Conservation (phyloP, 2,329 filamentous ascomycete genomes). For the Aspergillus sp. region DNA sequence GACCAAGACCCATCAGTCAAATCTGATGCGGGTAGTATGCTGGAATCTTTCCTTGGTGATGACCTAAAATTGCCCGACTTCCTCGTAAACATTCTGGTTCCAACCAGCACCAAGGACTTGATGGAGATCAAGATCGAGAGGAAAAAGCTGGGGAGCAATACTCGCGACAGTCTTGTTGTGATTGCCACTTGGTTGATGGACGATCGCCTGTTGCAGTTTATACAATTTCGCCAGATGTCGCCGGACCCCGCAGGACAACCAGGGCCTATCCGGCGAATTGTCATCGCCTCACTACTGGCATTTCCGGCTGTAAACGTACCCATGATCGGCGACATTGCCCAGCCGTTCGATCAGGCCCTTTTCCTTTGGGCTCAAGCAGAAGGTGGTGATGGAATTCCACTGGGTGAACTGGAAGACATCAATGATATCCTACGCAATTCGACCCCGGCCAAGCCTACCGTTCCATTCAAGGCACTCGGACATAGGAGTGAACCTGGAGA, state of each 20-base stretch:
- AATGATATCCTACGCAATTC: background rate
- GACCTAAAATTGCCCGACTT: background rate
- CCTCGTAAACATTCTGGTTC: background rate
- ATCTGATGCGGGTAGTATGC: background rate
- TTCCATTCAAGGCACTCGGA: background rate
- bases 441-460: background rate
- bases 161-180: too few relatives aligned
- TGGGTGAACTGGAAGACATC: constrained; percentile 1
- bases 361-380: constrained; percentile 5
- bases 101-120: background rate
- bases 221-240: too few relatives aligned
- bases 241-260: background rate
- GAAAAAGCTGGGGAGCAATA: too few relatives aligned
- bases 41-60: background rate
- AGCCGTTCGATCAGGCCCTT: constrained; percentile 9
- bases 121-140: too few relatives aligned
- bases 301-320: background rate
- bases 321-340: constrained; percentile 2
- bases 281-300: background rate
- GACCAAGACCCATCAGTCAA: background rate
- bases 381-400: constrained; percentile 2
- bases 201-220: too few relatives aligned
- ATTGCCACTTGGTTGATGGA: too few relatives aligned
- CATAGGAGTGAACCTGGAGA: background rate
- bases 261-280: background rate